These are phyloP conservation scores for Sclerotinia glacialis DNA, from an alignment of 2,329 filamentous ascomycete species.

Conservation along the genomic window DNA sequence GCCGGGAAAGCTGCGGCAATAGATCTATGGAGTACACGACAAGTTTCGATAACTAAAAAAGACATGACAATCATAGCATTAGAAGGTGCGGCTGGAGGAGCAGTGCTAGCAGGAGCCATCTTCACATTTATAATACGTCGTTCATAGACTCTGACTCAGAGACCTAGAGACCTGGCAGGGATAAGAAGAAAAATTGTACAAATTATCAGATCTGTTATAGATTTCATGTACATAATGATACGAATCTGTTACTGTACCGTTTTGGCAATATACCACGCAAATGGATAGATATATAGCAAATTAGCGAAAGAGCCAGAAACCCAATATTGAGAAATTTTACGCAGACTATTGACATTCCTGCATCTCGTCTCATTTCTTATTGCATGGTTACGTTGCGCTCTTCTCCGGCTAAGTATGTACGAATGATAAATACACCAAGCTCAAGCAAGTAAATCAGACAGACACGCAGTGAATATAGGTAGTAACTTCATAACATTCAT, in stretches of 20 bases:
- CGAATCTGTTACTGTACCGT: not conserved
- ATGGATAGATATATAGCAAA: slow-evolving; percentile 5
- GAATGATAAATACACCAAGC: not conserved
- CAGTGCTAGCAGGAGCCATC: slow-evolving; percentile 51
- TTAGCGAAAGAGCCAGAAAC: not conserved
- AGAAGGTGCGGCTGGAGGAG: slow-evolving; percentile 66
- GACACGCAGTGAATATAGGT: too few species aligned
- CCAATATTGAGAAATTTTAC: slow-evolving; percentile 1
- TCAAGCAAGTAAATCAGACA: too few species aligned
- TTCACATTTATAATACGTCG: slow-evolving; percentile 35
- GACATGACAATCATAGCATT: slow-evolving; percentile 69
- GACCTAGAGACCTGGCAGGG: too few species aligned
- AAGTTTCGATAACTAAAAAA: slow-evolving; percentile 61
- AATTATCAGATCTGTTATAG: not conserved
- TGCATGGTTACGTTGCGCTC: not conserved
- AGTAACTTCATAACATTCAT: too few species aligned
- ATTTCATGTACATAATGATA: slow-evolving; percentile 7
- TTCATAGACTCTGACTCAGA: slow-evolving; percentile 22
- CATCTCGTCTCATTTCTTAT: not conserved
- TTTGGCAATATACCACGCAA: not conserved
- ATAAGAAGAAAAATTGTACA: not conserved
- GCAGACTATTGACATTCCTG: not conserved
- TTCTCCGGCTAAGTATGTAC: not conserved
- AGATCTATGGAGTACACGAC: slow-evolving; percentile 65
- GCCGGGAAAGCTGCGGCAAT: slow-evolving; percentile 50